Percentiles rank a stretch among this genome's conserved stretches.
Evolutionary conservation across 208 protist species (phyloP).

Genomic region (Leishmania amazonensis): DNA sequence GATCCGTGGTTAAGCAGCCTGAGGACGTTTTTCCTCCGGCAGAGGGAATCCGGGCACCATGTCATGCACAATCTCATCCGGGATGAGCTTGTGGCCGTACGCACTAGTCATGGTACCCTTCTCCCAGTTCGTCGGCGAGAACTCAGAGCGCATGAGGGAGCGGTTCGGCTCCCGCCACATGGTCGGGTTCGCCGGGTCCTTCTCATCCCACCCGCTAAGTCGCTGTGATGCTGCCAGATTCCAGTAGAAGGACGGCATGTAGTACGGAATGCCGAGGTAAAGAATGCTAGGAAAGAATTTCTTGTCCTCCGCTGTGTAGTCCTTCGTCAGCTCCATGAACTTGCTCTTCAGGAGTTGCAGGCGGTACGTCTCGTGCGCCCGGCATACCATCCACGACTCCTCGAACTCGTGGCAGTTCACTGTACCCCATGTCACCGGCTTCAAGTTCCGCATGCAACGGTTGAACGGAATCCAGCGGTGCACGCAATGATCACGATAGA

Average conservation of each 20-base stretch:
- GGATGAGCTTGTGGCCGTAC: slow-evolving; percentile 84
- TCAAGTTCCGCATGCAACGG: slow-evolving; percentile 83
- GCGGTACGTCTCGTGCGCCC: slow-evolving; percentile 85
- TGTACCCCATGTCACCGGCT: slow-evolving; percentile 87
- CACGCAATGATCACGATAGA: slow-evolving; percentile 91
- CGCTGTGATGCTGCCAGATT: slow-evolving; percentile 81
- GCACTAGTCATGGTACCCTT: slow-evolving; percentile 85
- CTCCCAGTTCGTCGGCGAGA: slow-evolving; percentile 90
- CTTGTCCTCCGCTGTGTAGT: slow-evolving; percentile 91
- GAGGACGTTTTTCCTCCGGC: slow-evolving; percentile 87
- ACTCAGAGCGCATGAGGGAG: slow-evolving; percentile 89
- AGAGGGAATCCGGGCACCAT: slow-evolving; percentile 90
- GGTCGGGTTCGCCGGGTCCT: slow-evolving; percentile 83
- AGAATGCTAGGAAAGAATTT: slow-evolving; percentile 91
- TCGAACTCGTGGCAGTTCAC: slow-evolving; percentile 91
- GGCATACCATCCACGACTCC: slow-evolving; percentile 88
- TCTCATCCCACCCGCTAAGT: slow-evolving; percentile 90
- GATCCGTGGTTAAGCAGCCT: neutral
- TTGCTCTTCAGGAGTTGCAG: slow-evolving; percentile 89
- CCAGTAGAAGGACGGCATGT: slow-evolving; percentile 86
- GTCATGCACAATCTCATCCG: slow-evolving; percentile 84
- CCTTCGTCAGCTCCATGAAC: slow-evolving; percentile 91
- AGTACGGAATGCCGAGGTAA: slow-evolving; percentile 80
- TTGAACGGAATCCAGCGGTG: slow-evolving; percentile 87
- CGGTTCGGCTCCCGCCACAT: slow-evolving; percentile 91